Conservation (phyloP, 2,329 filamentous ascomycete species). For the Xylaria sp. region DNA sequence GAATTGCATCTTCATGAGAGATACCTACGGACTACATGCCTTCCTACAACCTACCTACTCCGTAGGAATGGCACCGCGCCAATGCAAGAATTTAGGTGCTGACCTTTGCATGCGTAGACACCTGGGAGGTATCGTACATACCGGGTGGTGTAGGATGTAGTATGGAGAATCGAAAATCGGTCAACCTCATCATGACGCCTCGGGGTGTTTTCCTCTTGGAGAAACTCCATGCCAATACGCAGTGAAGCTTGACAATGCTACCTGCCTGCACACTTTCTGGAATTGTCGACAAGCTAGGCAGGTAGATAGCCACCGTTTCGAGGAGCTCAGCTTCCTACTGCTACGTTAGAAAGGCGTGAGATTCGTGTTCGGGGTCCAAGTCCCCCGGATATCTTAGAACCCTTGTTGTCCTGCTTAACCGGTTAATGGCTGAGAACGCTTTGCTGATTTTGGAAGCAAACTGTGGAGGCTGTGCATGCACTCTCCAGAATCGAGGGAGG, state of each 20-base stretch:
- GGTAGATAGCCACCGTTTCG: no score
- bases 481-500: no score
- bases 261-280: no score
- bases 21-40: no score
- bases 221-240: not conserved
- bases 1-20: no score
- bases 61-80: not conserved
- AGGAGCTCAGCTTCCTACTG: no score
- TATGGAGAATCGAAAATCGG: no score
- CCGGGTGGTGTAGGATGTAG: no score
- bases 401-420: not conserved
- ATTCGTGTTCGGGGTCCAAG: not conserved
- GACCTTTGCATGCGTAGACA: not conserved
- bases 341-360: not conserved
- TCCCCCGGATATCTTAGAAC: no score
- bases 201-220: not conserved
- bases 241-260: not conserved
- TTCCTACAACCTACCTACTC: not conserved
- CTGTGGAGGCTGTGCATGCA: constrained; percentile 1
- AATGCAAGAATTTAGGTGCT: not conserved
- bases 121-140: no score
- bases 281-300: no score
- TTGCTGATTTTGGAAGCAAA: not conserved
- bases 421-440: not conserved
- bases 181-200: not conserved